phyloP scores from a whole-genome alignment of 2,329 filamentous ascomycete genomes.

The Fusarium odoratissimum region DNA sequence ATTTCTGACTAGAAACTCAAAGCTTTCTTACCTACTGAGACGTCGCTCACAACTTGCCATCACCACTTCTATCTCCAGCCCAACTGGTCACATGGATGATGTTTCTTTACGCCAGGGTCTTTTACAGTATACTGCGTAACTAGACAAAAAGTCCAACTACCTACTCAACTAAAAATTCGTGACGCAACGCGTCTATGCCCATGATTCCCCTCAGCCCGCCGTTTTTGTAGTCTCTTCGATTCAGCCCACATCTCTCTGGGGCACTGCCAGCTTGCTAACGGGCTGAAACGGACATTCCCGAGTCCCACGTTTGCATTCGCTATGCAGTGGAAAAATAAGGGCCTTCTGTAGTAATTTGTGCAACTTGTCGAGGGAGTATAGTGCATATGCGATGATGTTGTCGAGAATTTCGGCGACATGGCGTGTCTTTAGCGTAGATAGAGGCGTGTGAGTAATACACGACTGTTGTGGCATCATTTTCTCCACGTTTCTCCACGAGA shows the following conservation, averaged over 20 bases:
- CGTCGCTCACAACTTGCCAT: constrained; percentile 1
- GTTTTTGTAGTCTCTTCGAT: neutral
- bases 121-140: neutral
- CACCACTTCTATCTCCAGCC: neutral
- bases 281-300: too few species aligned
- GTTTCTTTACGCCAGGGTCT: neutral
- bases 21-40: neutral
- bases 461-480: neutral
- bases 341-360: constrained; percentile 5
- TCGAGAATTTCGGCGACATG: neutral
- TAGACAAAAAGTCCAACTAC: neutral
- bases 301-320: neutral
- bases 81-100: neutral
- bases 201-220: neutral
- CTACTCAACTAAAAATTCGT: neutral
- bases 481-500: constrained; percentile 33
- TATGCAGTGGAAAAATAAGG: constrained; percentile 3
- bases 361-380: neutral
- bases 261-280: neutral
- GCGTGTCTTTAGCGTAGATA: neutral
- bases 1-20: neutral
- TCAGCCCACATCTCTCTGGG: neutral
- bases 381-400: constrained; percentile 1
- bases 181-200: neutral
- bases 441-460: constrained; percentile 14